These are phyloP conservation scores for Saitozyma sp. DNA, from an alignment of 768 basidiomycete species.

Conservation along the genomic window DNA sequence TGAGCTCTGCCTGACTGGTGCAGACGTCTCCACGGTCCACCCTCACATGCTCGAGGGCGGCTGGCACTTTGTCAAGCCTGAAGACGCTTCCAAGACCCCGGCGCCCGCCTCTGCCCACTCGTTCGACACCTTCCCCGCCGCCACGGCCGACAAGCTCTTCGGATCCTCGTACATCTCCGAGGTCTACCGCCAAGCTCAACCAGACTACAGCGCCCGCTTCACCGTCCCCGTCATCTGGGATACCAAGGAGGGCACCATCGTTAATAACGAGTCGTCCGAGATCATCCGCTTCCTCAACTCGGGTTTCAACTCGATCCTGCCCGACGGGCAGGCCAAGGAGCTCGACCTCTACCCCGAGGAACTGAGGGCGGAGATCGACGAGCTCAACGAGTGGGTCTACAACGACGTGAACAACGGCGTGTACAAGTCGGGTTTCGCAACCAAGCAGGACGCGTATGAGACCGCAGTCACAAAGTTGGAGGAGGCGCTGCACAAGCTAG, in stretches of 20 bases:
- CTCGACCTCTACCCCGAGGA: conserved; percentile 75
- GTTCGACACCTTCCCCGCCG: conserved; percentile 59
- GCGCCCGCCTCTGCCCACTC: conserved; percentile 35
- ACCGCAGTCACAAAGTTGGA: conserved; percentile 73
- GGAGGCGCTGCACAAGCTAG: conserved; percentile 74
- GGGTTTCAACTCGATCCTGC: conserved; percentile 69
- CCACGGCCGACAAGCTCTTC: conserved; percentile 74
- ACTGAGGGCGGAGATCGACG: conserved; percentile 74
- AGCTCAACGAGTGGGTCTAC: conserved; percentile 78
- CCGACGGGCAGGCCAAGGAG: conserved; percentile 60
- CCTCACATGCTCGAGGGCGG: conserved; percentile 80
- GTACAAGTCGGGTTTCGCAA: conserved; percentile 87
- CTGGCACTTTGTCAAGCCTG: conserved; percentile 79
- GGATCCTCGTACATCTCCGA: conserved; percentile 73
- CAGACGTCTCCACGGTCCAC: conserved; percentile 78
- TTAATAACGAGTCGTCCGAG: conserved; percentile 88
- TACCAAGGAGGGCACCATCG: conserved; percentile 78
- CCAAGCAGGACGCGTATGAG: conserved; percentile 75
- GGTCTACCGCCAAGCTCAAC: conserved; percentile 75
- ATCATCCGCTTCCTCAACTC: conserved; percentile 91
- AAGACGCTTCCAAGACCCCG: conserved; percentile 55
- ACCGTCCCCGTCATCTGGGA: conserved; percentile 70
- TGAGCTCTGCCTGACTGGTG: background rate
- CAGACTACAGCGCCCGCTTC: conserved; percentile 64
- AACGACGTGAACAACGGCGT: conserved; percentile 66